These are phyloP conservation scores for Aspergillus olivimuriae DNA, from an alignment of 495 filamentous ascomycete genomes.

Conservation along the genomic window DNA sequence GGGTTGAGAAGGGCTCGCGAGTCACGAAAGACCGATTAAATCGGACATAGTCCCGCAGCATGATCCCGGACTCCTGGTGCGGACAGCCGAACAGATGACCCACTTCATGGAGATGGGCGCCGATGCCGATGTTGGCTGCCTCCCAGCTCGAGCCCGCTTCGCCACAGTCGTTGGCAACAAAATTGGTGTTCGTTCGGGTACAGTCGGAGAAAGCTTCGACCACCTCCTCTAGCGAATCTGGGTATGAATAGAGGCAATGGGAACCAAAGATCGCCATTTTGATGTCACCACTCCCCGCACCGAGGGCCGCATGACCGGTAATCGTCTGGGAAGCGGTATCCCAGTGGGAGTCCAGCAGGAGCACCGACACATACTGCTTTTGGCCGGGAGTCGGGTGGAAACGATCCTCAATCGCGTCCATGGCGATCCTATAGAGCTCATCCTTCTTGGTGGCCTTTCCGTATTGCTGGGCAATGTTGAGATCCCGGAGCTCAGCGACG, in stretches of 20 bases:
- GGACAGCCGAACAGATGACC: conserved; percentile 86
- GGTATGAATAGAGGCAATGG: conserved; percentile 82
- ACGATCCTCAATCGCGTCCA: conserved; percentile 65
- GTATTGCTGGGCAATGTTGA: conserved; percentile 77
- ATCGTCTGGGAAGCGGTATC: conserved; percentile 63
- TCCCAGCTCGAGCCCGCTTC: conserved; percentile 88
- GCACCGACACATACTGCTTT: conserved; percentile 75
- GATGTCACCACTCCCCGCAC: conserved; percentile 60
- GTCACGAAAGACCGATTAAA: conserved; percentile 77
- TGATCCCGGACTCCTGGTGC: conserved; percentile 79
- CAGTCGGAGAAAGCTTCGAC: conserved; percentile 82
- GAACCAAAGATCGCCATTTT: conserved; percentile 87
- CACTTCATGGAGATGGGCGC: conserved; percentile 82
- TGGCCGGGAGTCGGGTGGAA: conserved; percentile 70
- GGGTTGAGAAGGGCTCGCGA: conserved; percentile 73
- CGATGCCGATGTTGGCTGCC: conserved; percentile 83
- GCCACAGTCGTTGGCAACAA: conserved; percentile 76
- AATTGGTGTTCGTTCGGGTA: conserved; percentile 74
- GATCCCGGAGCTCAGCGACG: conserved; percentile 70
- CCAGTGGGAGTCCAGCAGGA: conserved; percentile 85
- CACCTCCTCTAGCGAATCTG: conserved; percentile 75
- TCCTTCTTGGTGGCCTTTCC: conserved; percentile 56
- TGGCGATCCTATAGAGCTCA: conserved; percentile 68
- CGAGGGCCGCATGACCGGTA: conserved; percentile 74
- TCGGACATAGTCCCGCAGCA: conserved; percentile 78